Percentiles rank a stretch among this genome's conserved stretches.
Evolutionary conservation across 805 yeast genomes (phyloP).

Genomic region (Nematodospora valgi): DNA sequence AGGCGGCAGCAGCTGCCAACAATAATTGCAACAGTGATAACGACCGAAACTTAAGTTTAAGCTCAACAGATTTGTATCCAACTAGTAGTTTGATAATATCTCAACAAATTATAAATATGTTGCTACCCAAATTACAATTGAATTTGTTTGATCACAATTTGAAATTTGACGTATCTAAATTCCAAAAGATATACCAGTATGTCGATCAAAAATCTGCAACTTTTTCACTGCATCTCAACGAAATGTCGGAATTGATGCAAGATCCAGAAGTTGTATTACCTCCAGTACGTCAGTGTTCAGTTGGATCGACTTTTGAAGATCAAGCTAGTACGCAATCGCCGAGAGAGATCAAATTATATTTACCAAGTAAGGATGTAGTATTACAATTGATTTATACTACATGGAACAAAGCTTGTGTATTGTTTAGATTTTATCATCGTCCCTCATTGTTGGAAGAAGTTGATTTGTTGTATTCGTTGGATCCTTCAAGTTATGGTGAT

Average conservation of each 20-base stretch:
- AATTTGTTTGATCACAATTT: conserved; percentile 32
- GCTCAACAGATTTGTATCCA: conserved; percentile 1
- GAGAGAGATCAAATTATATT: conserved; percentile 55
- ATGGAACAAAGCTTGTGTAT: conserved; percentile 83
- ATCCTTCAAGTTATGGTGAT: conserved; percentile 67
- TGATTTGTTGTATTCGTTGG: conserved; percentile 71
- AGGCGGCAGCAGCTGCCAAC: conserved; percentile 10
- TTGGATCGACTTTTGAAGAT: conserved; percentile 16
- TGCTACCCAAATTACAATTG: conserved; percentile 33
- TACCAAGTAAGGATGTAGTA: conserved; percentile 76
- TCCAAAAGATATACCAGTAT: conserved; percentile 23
- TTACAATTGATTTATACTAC: conserved; percentile 67
- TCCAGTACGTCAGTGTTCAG: conserved; percentile 15
- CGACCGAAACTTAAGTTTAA: not conserved
- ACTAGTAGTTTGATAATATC: conserved; percentile 23
- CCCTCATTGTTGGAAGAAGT: conserved; percentile 75
- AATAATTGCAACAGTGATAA: not conserved
- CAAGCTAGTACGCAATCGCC: conserved; percentile 11
- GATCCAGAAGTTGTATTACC: conserved; percentile 22
- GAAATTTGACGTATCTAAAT: conserved; percentile 31
- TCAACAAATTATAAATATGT: conserved; percentile 31
- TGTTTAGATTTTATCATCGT: conserved; percentile 81
- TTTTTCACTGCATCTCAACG: conserved; percentile 16
- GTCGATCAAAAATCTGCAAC: conserved; percentile 15
- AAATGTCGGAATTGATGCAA: conserved; percentile 25